phyloP scores from a whole-genome alignment of 306 rosid genomes.

The Rubus idaeus region DNA sequence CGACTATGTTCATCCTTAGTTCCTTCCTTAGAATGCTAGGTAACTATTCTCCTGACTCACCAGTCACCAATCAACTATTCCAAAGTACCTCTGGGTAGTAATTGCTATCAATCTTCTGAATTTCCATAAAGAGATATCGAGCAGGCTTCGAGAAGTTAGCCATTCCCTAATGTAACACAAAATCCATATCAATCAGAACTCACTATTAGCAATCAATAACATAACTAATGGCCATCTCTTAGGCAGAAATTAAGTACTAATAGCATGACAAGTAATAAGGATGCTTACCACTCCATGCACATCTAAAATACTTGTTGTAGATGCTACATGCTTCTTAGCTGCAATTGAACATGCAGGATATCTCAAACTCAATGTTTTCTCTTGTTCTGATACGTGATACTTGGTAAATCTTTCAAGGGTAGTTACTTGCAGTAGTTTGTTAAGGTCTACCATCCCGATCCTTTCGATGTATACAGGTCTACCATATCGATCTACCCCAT shows the following conservation, averaged over 20 bases:
- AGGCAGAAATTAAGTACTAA: not conserved
- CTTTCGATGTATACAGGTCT: constrained; percentile 88
- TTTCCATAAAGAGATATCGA: constrained; percentile 69
- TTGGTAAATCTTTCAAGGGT: constrained; percentile 62
- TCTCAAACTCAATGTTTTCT: constrained; percentile 64
- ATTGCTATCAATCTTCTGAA: constrained; percentile 82
- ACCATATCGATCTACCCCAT: constrained; percentile 76
- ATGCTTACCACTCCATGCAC: constrained; percentile 75
- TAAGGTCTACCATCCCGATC: constrained; percentile 71
- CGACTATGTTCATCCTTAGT: not conserved
- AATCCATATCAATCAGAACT: constrained; percentile 1
- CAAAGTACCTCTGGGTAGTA: constrained; percentile 87
- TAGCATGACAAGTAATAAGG: constrained; percentile 4
- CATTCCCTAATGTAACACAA: constrained; percentile 63
- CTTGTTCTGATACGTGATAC: constrained; percentile 85
- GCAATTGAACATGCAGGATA: constrained; percentile 82
- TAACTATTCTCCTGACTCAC: constrained; percentile 7
- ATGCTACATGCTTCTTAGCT: constrained; percentile 78
- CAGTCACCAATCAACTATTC: constrained; percentile 21
- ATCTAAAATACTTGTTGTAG: constrained; percentile 88
- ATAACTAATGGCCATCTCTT: not conserved
- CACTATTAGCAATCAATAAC: not conserved
- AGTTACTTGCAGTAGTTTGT: constrained; percentile 60
- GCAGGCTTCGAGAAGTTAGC: constrained; percentile 94
- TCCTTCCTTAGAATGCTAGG: not conserved